Base-by-base conservation (phyloP, 2,329 filamentous ascomycete genomes). In the Arachnopeziza araneosa region DNA sequence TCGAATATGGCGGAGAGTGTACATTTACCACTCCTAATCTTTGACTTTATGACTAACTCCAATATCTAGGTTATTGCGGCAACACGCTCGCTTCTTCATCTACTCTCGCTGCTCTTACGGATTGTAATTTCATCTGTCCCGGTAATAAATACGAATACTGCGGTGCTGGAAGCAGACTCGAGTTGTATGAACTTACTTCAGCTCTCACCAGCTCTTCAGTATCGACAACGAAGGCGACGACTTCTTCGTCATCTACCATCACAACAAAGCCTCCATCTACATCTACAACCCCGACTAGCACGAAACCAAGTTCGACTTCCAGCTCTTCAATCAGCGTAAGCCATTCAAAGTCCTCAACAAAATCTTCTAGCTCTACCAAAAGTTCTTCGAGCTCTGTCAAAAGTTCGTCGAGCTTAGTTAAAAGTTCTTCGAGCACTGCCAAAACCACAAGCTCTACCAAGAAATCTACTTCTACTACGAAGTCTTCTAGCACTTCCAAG, bases 1-100 rank as follows among this genome's bases (percentile, higher is more conserved):
- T 76, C 12, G 76, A 78, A 60, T 77, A 75, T 61, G 67, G 69
- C 32, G 67, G 67, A 52, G 70, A 75, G 63, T 74, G 73, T 63
- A 70, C 63, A 63, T 69, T 23, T n/a, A 12, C 19, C 19, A 50
- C 4, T 23, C 8, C 21, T 23, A n/a, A 36, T 24, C 19, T 22
- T 6, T 57, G 4, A 19, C 12, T 22, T 19, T 19, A 44, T 3
- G 1, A 7, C 49, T 52, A 49, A 58, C 26, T 21, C 21, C 50
- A 19, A 51, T 26, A 7, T 52, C 7, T 22, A 65, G 61, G 71
- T 53, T 74, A 69, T 61, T 73, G 72, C 63, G 72, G 73, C 12
- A 70, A 70, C 54, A 60, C 63, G 8, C 59, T 70, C 10, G 54
- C 58, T 24, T 23, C 61, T 6, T 57, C 58, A 9, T 63, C 65